These are phyloP conservation scores for Neodidymelliopsis sp. DNA, from an alignment of 2,329 filamentous ascomycete genomes.

Conservation along the genomic window DNA sequence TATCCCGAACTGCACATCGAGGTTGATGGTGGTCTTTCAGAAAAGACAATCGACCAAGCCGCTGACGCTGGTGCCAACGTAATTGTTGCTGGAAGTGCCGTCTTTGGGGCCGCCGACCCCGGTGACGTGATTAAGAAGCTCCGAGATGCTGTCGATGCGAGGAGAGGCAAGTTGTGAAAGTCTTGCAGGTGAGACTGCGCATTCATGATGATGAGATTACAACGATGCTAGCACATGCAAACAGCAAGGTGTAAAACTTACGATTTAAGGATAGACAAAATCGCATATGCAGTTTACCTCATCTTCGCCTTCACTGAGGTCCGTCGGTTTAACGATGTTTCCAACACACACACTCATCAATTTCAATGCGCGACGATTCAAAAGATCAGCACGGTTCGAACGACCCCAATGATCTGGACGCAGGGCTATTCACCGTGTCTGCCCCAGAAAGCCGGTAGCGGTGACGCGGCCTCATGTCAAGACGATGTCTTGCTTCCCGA, in stretches of 20 bases:
- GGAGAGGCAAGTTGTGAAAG: constrained; percentile 47
- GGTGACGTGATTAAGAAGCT: constrained; percentile 84
- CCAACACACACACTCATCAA: background rate
- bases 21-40: constrained; percentile 90
- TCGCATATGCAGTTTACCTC: constrained; percentile 4
- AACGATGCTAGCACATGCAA: constrained; percentile 1
- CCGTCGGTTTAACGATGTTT: background rate
- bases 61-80: constrained; percentile 97
- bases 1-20: constrained; percentile 97
- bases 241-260: background rate
- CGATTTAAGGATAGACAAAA: constrained; percentile 14
- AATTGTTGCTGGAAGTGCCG: constrained; percentile 94
- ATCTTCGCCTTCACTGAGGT: background rate
- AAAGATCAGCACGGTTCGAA: background rate
- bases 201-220: constrained; percentile 1
- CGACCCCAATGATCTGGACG: background rate
- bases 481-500: background rate
- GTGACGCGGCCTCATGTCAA: background rate
- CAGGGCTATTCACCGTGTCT: background rate
- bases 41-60: constrained; percentile 89
- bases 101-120: constrained; percentile 91
- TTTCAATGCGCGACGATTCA: background rate
- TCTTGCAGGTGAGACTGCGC: constrained; percentile 7
- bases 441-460: background rate
- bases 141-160: constrained; percentile 77